phyloP scores from a whole-genome alignment of 2,329 filamentous ascomycete genomes.

The Thermoascus crustaceus region DNA sequence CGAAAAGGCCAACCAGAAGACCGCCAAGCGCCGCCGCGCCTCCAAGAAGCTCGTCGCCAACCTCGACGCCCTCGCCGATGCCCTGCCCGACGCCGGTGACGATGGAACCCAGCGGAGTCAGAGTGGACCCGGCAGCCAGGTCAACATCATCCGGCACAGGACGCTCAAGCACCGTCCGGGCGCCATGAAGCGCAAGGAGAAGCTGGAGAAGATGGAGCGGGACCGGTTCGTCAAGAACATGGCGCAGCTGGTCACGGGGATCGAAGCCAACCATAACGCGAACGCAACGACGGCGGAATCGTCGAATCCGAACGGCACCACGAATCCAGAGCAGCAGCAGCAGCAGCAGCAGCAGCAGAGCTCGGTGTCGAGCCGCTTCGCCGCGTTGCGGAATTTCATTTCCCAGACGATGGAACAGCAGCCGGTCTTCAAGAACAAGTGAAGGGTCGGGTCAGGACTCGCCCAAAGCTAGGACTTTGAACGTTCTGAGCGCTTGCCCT shows the following conservation, averaged over 20 bases:
- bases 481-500: no score
- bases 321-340: no score
- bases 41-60: conserved; percentile 71
- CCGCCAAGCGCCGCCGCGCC: conserved; percentile 58
- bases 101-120: no score
- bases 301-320: no score
- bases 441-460: no score
- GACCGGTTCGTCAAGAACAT: conserved; percentile 77
- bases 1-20: conserved; percentile 50
- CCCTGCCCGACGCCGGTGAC: conserved; percentile 57
- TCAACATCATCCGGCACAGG: conserved; percentile 64
- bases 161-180: conserved; percentile 69
- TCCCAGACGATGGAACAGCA: conserved; percentile 84
- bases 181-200: conserved; percentile 75
- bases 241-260: conserved; percentile 59
- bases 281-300: no score
- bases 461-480: no score
- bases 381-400: conserved; percentile 74
- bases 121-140: conserved; percentile 41
- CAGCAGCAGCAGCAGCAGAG: no score
- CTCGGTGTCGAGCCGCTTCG: conserved; percentile 59
- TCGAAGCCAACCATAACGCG: conserved; percentile 19
- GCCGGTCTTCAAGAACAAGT: conserved; percentile 58
- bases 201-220: conserved; percentile 69
- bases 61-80: conserved; percentile 68